Evolutionary conservation across 495 filamentous ascomycete species (phyloP), one percentile per base, ranked within the genome.

Genomic region (Penicillium maclennaniae): DNA sequence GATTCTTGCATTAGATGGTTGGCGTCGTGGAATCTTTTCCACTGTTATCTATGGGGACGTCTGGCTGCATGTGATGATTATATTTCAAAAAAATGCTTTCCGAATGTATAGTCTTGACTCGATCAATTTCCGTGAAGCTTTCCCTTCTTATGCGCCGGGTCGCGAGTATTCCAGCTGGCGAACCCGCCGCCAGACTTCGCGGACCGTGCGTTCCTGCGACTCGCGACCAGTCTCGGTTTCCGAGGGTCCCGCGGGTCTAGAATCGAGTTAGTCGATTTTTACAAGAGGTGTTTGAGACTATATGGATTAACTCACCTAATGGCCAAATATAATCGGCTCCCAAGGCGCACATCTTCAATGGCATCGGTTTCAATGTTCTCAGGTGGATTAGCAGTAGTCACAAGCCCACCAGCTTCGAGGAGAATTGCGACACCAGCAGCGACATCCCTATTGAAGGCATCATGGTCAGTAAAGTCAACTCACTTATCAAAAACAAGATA

Each of bases 171-270:
- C 79, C 43, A 88, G 65, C 19, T 73, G 67, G 36, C 76, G 68
- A 19, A 87, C 84, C 38, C 85, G 72, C 51, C 73, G 74, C 85
- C 86, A 89, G 20, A 85, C 80, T 61, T 87, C 83, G n/a, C 83
- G 73, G 26, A 85, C 82, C 0, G 83, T 80, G 36, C 84, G 72
- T 57, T 87, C 83, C 55, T 89, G 85, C 10, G 78, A 75, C 62
- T 85, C 65, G 26, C 83, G 73, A 15, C 76, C 84, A 16, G 81
- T 80, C 59, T 87, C 85, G 0, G 65, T 77, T n/a, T 65, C 60
- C 1, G 79, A 79, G 7, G 79, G 73, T 0, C 83, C 85, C 51
- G 84, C 84, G 8, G 84, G 83, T 69, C 84, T 81, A 34, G 47
- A 46, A 48, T 31, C 15, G 17, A 15, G 38, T 21, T 37, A 15